Conservation (phyloP, 495 filamentous ascomycete species). For the Penicillium waksmanii region DNA sequence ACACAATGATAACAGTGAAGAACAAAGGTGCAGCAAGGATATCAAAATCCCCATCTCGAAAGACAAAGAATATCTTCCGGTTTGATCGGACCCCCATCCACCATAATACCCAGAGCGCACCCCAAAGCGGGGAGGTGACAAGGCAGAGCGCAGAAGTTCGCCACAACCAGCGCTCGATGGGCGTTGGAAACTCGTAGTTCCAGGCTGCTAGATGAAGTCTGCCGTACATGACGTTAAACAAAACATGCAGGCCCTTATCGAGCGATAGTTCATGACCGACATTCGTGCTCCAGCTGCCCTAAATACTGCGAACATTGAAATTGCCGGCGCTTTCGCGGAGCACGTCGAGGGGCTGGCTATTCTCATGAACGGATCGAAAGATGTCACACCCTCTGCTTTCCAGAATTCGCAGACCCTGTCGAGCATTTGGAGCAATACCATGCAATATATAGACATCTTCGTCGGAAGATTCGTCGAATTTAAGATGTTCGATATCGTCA, state of each 20-base stretch:
- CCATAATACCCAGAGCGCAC: not conserved
- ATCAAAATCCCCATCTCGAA: slow-evolving; percentile 3
- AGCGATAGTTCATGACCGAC: not conserved
- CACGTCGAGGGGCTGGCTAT: not conserved
- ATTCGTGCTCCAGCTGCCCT: not conserved
- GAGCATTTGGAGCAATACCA: not conserved
- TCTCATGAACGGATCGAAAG: not conserved
- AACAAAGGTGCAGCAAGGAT: not conserved
- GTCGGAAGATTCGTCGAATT: not conserved
- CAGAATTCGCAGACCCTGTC: not conserved
- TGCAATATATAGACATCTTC: not conserved
- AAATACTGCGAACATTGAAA: not conserved
- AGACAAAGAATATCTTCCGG: not conserved
- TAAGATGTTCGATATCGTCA: not conserved
- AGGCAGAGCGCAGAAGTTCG: not conserved
- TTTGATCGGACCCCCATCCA: slow-evolving; percentile 3
- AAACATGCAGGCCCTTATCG: not conserved
- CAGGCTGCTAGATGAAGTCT: not conserved
- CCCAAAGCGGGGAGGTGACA: not conserved
- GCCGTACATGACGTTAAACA: not conserved
- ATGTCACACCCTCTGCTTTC: not conserved
- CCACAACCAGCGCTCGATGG: not conserved
- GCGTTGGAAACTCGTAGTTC: not conserved
- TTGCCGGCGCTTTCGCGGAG: not conserved
- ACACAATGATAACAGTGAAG: not conserved